Evolutionary conservation across 805 yeast genomes (phyloP).

Genomic region (Osmozyma mogii): DNA sequence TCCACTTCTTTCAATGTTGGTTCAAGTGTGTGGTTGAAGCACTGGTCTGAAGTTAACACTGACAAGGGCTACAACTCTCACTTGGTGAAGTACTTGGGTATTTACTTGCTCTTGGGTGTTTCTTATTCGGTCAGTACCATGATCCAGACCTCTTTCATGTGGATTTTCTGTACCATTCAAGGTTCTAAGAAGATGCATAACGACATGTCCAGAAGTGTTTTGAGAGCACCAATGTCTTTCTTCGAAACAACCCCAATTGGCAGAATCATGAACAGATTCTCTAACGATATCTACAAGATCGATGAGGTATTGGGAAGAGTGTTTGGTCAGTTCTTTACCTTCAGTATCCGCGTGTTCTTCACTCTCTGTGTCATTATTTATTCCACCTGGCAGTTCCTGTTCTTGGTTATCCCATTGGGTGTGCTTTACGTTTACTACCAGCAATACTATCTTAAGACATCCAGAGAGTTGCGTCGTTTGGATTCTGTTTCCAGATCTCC

Average conservation of each 20-base stretch:
- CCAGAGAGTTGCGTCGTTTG: slow-evolving; percentile 76
- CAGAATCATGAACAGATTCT: slow-evolving; percentile 81
- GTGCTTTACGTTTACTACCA: slow-evolving; percentile 64
- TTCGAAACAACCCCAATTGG: slow-evolving; percentile 96
- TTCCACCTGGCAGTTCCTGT: slow-evolving; percentile 81
- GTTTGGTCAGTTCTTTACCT: slow-evolving; percentile 59
- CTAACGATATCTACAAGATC: slow-evolving; percentile 82
- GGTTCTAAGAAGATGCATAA: slow-evolving; percentile 75
- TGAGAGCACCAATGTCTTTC: slow-evolving; percentile 91
- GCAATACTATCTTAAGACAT: slow-evolving; percentile 65
- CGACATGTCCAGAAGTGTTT: slow-evolving; percentile 59
- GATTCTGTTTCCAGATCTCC: slow-evolving; percentile 78
- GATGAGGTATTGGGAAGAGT: slow-evolving; percentile 74
- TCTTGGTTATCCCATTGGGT: slow-evolving; percentile 64
- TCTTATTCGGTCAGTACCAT: slow-evolving; percentile 53
- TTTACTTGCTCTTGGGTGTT: slow-evolving; percentile 71
- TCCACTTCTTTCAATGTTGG: slow-evolving; percentile 56
- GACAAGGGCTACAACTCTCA: slow-evolving; percentile 61
- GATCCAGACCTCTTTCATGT: slow-evolving; percentile 58
- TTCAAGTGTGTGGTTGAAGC: slow-evolving; percentile 88
- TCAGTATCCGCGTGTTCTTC: slow-evolving; percentile 56
- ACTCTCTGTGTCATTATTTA: slow-evolving; percentile 73
- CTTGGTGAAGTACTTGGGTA: slow-evolving; percentile 61
- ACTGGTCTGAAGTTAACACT: slow-evolving; percentile 92
- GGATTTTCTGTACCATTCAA: slow-evolving; percentile 75